phyloP scores from a whole-genome alignment of 805 yeast species.

The Lipomyces starkeyi region DNA sequence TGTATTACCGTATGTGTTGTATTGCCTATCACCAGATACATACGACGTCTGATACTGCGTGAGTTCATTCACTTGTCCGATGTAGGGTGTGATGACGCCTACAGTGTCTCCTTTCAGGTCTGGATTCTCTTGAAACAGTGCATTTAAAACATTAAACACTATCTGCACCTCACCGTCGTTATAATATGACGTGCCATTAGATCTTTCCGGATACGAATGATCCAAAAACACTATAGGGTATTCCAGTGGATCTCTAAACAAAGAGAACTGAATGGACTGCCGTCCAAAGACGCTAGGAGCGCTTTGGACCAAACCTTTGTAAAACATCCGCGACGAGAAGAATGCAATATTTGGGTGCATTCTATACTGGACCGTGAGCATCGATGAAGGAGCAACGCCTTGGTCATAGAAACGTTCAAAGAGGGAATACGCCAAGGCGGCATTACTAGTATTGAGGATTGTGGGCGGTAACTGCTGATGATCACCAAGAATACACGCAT shows the following conservation, averaged over 20 bases:
- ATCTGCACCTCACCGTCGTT: constrained; percentile 3
- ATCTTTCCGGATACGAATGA: constrained; percentile 1
- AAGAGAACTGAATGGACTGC: not conserved
- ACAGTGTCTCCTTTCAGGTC: constrained; percentile 47
- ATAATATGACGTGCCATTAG: not conserved
- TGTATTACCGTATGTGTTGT: not conserved
- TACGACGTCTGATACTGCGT: constrained; percentile 2
- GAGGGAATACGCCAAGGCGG: constrained; percentile 83
- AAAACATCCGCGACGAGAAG: constrained; percentile 86
- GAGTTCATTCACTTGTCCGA: constrained; percentile 69
- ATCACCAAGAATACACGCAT: constrained; percentile 90
- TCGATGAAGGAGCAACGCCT: constrained; percentile 61
- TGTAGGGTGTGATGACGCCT: constrained; percentile 92
- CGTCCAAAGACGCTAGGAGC: constrained; percentile 67
- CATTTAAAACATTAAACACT: not conserved
- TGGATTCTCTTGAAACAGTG: not conserved
- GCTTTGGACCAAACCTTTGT: constrained; percentile 69
- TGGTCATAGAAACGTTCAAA: constrained; percentile 88
- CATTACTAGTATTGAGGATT: constrained; percentile 81
- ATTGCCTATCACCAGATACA: not conserved
- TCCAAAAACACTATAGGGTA: not conserved
- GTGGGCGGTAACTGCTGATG: constrained; percentile 98
- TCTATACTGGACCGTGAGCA: constrained; percentile 90
- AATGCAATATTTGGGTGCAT: constrained; percentile 91
- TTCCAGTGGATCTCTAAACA: not conserved